Evolutionary conservation across 805 yeast genomes (phyloP).

Genomic region (Nakazawaea siamensis): DNA sequence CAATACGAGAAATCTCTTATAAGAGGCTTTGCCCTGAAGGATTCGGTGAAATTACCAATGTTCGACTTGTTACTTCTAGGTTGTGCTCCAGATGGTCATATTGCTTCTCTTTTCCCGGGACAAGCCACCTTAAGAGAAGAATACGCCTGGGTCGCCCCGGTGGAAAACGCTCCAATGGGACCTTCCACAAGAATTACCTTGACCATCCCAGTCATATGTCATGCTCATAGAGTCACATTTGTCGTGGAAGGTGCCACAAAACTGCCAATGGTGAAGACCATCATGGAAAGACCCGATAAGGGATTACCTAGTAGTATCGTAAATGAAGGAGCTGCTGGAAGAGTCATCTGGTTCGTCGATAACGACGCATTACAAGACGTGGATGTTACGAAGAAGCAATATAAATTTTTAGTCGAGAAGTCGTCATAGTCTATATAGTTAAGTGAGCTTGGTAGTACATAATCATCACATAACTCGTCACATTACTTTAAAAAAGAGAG

Average conservation of each 20-base stretch:
- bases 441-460: no score
- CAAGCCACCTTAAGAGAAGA: constrained; percentile 84
- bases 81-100: constrained; percentile 98
- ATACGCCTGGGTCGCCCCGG: constrained; percentile 93
- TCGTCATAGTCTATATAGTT: no score
- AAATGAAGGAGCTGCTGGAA: constrained; percentile 94
- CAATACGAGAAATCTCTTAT: constrained; percentile 80
- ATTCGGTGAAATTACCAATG: constrained; percentile 91
- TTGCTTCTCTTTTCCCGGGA: constrained; percentile 92
- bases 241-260: constrained; percentile 96
- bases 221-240: constrained; percentile 85
- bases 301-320: constrained; percentile 91
- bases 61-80: constrained; percentile 88
- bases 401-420: constrained; percentile 40
- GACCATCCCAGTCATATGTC: constrained; percentile 91
- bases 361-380: constrained; percentile 84
- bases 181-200: constrained; percentile 82
- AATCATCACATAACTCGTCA: no score
- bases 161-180: constrained; percentile 84
- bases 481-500: no score
- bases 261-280: constrained; percentile 84
- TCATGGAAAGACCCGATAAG: constrained; percentile 95
- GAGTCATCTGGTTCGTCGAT: constrained; percentile 96
- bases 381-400: constrained; percentile 61
- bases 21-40: constrained; percentile 90